These are phyloP conservation scores for Hippophae tibetana DNA, from an alignment of 306 rosid species.

Conservation along the genomic window DNA sequence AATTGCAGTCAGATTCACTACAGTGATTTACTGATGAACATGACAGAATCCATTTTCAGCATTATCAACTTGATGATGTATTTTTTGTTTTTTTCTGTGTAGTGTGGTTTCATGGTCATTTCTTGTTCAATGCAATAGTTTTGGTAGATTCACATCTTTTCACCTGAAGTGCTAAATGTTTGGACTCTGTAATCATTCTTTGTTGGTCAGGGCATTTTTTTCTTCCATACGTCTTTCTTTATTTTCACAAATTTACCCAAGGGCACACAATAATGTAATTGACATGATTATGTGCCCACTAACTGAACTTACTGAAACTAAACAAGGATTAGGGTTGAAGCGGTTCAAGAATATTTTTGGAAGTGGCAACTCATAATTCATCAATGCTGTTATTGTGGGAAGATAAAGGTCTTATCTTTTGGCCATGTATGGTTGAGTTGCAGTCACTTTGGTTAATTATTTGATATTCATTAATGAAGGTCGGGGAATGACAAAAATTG, in stretches of 20 bases:
- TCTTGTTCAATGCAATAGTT: not conserved
- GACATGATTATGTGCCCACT: not conserved
- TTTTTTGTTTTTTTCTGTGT: slow-evolving; percentile 7
- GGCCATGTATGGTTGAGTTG: slow-evolving; percentile 21
- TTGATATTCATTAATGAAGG: slow-evolving; percentile 22
- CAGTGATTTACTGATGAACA: not conserved
- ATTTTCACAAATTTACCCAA: not conserved
- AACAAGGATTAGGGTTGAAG: slow-evolving; percentile 15
- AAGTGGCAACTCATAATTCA: slow-evolving; percentile 17
- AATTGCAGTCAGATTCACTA: not conserved
- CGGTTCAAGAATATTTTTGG: slow-evolving; percentile 16
- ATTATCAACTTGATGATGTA: not conserved
- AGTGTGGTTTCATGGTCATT: not conserved
- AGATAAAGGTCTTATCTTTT: slow-evolving; percentile 8
- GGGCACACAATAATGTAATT: not conserved
- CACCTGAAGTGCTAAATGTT: too few species aligned
- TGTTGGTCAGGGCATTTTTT: not conserved
- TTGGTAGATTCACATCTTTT: not conserved
- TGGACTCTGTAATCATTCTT: not conserved
- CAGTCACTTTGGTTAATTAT: slow-evolving; percentile 14
- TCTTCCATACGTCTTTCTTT: slow-evolving; percentile 1
- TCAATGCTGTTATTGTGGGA: slow-evolving; percentile 18
- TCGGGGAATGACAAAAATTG: slow-evolving; percentile 16
- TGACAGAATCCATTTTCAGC: slow-evolving; percentile 12
- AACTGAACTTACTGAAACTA: slow-evolving; percentile 10